Conservation (phyloP, 192 early-diverging fungal genomes). For the Backusella morwellensis region DNA sequence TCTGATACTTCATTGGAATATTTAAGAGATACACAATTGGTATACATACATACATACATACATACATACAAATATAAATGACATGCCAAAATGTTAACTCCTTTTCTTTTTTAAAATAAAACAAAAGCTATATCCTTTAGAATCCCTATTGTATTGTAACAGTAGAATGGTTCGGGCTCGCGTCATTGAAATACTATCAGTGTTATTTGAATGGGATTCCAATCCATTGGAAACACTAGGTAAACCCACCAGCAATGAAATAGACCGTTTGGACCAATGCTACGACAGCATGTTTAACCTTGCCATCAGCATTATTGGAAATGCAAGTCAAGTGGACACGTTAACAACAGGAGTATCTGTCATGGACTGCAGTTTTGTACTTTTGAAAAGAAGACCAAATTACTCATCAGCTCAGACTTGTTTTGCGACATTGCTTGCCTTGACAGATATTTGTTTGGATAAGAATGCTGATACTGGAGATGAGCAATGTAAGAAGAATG, state of each 20-base stretch:
- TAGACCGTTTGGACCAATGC: not conserved
- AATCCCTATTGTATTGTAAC: constrained; percentile 21
- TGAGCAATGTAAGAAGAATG: not conserved
- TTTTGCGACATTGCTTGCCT: not conserved
- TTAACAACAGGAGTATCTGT: constrained; percentile 10
- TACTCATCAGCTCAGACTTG: not conserved
- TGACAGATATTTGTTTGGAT: not conserved
- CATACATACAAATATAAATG: not conserved
- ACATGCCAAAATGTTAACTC: not conserved
- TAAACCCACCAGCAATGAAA: not conserved
- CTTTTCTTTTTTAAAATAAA: not conserved
- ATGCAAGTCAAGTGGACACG: not conserved
- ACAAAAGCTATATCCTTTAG: constrained; percentile 27
- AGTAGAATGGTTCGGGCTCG: constrained; percentile 38
- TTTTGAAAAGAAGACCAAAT: not conserved
- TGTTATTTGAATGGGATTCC: constrained; percentile 36
- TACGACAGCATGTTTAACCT: not conserved
- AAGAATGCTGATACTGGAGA: not conserved
- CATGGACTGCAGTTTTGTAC: not conserved
- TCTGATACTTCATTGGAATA: constrained; percentile 34
- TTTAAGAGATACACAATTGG: constrained; percentile 39
- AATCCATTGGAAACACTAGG: constrained; percentile 28
- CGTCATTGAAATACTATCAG: constrained; percentile 44
- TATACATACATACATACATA: constrained; percentile 29
- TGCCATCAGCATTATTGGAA: not conserved